Evolutionary conservation across 1,139 yeast genomes (phyloP).

Genomic region (Arxiozyma telluris): DNA sequence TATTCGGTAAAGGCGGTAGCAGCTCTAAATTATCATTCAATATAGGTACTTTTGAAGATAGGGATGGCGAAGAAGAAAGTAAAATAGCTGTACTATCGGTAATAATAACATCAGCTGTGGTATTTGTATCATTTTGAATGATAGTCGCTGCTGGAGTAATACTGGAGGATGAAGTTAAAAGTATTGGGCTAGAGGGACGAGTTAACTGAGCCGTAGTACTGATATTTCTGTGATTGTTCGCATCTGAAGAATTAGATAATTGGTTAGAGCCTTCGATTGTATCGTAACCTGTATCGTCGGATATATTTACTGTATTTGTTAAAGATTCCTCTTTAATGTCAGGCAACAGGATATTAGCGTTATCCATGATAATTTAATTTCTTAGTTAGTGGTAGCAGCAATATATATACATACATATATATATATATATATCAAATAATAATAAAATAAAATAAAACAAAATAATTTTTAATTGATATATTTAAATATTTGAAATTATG

Average conservation of each 20-base stretch:
- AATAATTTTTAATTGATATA: no score
- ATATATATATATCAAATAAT: no score
- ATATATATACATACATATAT: neutral
- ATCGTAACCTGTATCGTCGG: neutral
- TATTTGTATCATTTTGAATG: neutral
- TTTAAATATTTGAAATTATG: no score
- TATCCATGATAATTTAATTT: neutral
- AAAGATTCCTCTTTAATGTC: constrained; percentile 24
- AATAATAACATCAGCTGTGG: neutral
- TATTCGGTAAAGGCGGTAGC: constrained; percentile 27
- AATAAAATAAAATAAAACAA: neutral
- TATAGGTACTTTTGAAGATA: neutral
- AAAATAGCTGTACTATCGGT: neutral
- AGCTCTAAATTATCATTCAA: constrained; percentile 17
- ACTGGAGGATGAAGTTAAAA: neutral
- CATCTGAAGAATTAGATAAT: neutral
- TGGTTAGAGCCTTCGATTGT: neutral
- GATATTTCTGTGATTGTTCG: neutral
- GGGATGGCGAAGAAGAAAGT: neutral
- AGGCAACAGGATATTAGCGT: constrained; percentile 11
- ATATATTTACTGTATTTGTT: neutral
- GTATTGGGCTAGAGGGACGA: neutral
- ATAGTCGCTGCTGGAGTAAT: neutral
- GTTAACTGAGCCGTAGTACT: neutral
- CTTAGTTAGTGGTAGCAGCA: neutral